Conservation (phyloP, 257 asterid species). For the Nemophila menziesii region DNA sequence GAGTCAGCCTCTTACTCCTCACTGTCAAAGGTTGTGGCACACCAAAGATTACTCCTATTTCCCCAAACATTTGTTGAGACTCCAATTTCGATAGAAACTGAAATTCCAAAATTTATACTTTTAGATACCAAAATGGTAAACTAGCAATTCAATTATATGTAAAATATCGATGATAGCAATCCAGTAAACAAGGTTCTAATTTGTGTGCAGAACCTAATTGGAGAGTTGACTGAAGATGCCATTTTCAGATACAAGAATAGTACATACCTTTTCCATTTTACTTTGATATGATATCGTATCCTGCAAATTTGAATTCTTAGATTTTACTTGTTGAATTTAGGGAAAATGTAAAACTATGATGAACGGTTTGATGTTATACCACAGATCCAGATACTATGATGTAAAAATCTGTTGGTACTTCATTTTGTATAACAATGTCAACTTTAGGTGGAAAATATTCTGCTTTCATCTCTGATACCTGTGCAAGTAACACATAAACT, state of each 20-base stretch:
- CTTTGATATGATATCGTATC: slow-evolving; percentile 49
- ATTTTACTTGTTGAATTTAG: slow-evolving; percentile 9
- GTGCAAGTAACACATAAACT: slow-evolving; percentile 4
- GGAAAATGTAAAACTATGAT: slow-evolving; percentile 2
- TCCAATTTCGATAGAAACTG: slow-evolving; percentile 58
- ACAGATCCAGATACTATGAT: slow-evolving; percentile 81
- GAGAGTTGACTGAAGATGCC: neutral
- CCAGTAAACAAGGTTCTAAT: neutral
- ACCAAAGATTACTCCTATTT: slow-evolving; percentile 75
- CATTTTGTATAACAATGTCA: slow-evolving; percentile 75
- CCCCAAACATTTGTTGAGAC: slow-evolving; percentile 68
- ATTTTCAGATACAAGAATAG: neutral
- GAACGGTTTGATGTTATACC: slow-evolving; percentile 35
- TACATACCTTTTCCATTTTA: slow-evolving; percentile 64
- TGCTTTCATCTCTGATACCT: slow-evolving; percentile 94
- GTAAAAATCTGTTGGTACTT: slow-evolving; percentile 89
- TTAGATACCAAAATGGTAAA: slow-evolving; percentile 1
- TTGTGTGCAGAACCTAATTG: neutral
- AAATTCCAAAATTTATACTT: slow-evolving; percentile 11
- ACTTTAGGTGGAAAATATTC: slow-evolving; percentile 91
- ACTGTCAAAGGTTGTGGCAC: slow-evolving; percentile 88
- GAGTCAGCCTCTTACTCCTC: slow-evolving; percentile 82
- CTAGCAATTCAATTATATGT: neutral
- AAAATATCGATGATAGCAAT: neutral
- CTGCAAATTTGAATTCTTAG: slow-evolving; percentile 45